Conservation (phyloP, 1,139 yeast species). For the Saccharomycopsis hybrid region DNA sequence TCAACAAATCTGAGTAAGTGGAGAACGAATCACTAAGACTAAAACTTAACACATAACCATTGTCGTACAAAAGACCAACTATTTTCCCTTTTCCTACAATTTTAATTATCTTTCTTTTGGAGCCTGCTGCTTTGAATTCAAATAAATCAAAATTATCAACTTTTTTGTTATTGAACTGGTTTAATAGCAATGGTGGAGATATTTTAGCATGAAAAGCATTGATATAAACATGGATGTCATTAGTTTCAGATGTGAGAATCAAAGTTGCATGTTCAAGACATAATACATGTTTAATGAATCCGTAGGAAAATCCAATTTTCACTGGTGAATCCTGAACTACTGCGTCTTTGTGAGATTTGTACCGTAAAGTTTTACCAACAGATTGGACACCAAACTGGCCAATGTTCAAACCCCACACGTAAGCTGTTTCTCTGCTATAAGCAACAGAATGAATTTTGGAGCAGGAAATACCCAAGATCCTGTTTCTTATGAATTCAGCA, state of each 20-base stretch:
- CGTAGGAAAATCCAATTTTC: conserved; percentile 40
- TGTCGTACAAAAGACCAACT: conserved; percentile 42
- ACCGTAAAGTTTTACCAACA: conserved; percentile 30
- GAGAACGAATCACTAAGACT: conserved; percentile 27
- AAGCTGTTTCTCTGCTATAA: conserved; percentile 45
- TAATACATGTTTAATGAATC: conserved; percentile 46
- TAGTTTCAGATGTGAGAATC: conserved; percentile 43
- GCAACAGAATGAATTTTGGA: conserved; percentile 71
- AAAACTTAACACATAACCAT: conserved; percentile 46
- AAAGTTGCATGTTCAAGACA: conserved; percentile 72
- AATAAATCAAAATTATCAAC: conserved; percentile 47
- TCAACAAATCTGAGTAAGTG: conserved; percentile 28
- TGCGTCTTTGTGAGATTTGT: conserved; percentile 24
- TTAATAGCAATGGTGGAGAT: conserved; percentile 31
- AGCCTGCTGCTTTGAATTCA: conserved; percentile 44
- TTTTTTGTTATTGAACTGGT: conserved; percentile 21
- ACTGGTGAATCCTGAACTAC: conserved; percentile 35
- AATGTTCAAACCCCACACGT: conserved; percentile 74
- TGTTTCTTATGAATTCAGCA: conserved; percentile 42
- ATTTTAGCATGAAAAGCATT: conserved; percentile 53
- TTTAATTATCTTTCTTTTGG: conserved; percentile 30
- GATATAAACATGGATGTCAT: conserved; percentile 55
- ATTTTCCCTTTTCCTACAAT: conserved; percentile 32
- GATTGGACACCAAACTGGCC: conserved; percentile 75
- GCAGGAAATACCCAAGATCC: conserved; percentile 51